Conservation (phyloP, 495 filamentous ascomycete genomes). For the Cercophora samala region DNA sequence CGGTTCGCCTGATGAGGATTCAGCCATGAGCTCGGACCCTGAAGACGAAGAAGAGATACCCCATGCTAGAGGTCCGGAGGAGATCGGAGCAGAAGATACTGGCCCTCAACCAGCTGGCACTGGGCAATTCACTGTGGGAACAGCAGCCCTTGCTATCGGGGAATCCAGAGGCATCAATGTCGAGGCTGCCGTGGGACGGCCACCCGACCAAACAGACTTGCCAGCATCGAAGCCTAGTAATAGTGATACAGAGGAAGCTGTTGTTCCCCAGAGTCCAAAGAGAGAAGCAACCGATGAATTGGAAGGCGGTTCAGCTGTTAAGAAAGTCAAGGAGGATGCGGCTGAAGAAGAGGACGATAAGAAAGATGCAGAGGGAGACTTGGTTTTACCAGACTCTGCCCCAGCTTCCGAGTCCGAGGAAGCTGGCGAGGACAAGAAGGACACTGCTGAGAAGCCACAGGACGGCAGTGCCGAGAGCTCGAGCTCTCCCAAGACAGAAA, state of each 20-base stretch:
- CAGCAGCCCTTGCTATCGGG: slow-evolving; percentile 22
- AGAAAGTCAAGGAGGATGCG: slow-evolving; percentile 37
- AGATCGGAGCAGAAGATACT: slow-evolving; percentile 82
- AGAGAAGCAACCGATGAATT: slow-evolving; percentile 46
- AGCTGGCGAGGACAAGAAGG: neutral
- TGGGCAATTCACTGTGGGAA: slow-evolving; percentile 26
- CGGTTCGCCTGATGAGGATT: slow-evolving; percentile 35
- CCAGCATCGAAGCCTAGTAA: slow-evolving; percentile 1
- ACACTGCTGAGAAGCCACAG: neutral
- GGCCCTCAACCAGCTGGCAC: slow-evolving; percentile 61
- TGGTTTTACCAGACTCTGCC: slow-evolving; percentile 17
- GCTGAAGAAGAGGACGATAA: slow-evolving; percentile 14
- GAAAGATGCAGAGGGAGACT: slow-evolving; percentile 23
- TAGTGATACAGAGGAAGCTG: neutral
- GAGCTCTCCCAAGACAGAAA: neutral
- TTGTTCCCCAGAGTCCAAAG: slow-evolving; percentile 36
- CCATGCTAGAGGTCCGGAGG: slow-evolving; percentile 75
- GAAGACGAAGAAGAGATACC: slow-evolving; percentile 62
- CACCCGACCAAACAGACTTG: slow-evolving; percentile 22
- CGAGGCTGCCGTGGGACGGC: slow-evolving; percentile 52
- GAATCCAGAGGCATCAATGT: slow-evolving; percentile 51
- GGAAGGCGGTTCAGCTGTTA: slow-evolving; percentile 33
- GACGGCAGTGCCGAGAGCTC: neutral
- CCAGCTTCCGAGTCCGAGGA: neutral
- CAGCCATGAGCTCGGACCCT: slow-evolving; percentile 32